A percentile compares a stretch with the other conserved stretches of the same genome.
phyloP scores from a whole-genome alignment of 257 asterid genomes.

The Solanum chiquidenum region DNA sequence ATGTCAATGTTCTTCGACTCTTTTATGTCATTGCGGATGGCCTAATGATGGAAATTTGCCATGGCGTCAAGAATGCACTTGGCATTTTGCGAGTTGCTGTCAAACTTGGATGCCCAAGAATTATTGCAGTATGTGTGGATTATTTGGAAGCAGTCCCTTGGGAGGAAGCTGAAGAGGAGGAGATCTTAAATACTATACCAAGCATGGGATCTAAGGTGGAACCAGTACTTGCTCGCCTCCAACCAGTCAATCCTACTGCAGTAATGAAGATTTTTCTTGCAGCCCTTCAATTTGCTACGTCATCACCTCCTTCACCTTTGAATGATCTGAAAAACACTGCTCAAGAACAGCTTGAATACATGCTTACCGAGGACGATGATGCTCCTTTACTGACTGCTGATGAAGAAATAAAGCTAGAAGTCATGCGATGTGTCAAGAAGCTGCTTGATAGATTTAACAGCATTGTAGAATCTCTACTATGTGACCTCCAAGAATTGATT shows the following conservation, averaged over 20 bases:
- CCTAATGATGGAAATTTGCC: conserved; percentile 28
- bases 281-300: conserved; percentile 66
- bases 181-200: conserved; percentile 62
- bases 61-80: conserved; percentile 60
- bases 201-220: conserved; percentile 59
- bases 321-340: conserved; percentile 61
- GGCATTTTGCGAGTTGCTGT: conserved; percentile 58
- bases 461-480: conserved; percentile 36
- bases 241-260: conserved; percentile 47
- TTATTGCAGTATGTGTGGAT: conserved; percentile 51
- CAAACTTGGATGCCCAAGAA: conserved; percentile 62
- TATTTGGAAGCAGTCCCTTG: conserved; percentile 92
- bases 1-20: conserved; percentile 53
- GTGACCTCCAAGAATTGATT: conserved; percentile 26
- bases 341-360: conserved; percentile 86
- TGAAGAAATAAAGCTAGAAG: conserved; percentile 45
- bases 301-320: conserved; percentile 43
- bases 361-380: conserved; percentile 87
- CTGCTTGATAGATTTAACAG: conserved; percentile 32
- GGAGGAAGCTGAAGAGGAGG: conserved; percentile 95
- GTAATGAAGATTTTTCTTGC: conserved; percentile 43
- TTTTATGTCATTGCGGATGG: conserved; percentile 31
- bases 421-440: conserved; percentile 23
- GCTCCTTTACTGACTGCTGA: conserved; percentile 58
- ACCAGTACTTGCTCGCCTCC: conserved; percentile 64